Evolutionary conservation across 306 rosid genomes (phyloP).

Genomic region (Cucurbita maxima): DNA sequence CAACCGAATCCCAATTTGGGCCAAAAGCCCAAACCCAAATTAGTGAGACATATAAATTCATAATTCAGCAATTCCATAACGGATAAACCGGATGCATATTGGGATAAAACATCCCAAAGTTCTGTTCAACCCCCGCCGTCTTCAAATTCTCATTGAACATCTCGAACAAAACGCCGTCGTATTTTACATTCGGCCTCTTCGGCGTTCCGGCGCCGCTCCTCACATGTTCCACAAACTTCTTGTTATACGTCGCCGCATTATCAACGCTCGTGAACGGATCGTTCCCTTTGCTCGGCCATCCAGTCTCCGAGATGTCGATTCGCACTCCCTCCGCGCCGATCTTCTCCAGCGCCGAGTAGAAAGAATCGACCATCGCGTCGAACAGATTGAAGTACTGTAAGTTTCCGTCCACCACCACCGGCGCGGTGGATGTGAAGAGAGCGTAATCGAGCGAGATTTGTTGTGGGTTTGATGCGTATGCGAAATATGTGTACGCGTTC

Average conservation of each 20-base stretch:
- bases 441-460: conserved; percentile 7
- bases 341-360: conserved; percentile 20
- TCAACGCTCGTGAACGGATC: conserved; percentile 9
- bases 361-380: conserved; percentile 26
- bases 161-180: conserved; percentile 20
- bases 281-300: conserved; percentile 32
- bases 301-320: conserved; percentile 20
- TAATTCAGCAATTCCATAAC: conserved; percentile 1
- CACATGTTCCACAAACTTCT: conserved; percentile 11
- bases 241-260: conserved; percentile 16
- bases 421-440: neutral
- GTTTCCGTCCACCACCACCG: conserved; percentile 4
- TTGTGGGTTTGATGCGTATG: conserved; percentile 3
- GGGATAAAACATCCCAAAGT: conserved; percentile 27
- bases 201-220: conserved; percentile 18
- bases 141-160: conserved; percentile 31
- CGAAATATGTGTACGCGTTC: conserved; percentile 20
- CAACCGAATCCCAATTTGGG: no score
- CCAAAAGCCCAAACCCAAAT: no score
- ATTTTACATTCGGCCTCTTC: conserved; percentile 1
- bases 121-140: conserved; percentile 20
- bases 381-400: conserved; percentile 14
- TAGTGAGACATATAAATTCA: no score
- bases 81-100: conserved; percentile 25
- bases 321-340: neutral